A percentile compares a stretch with the other conserved stretches of the same genome.
Conservation (phyloP, 2,329 filamentous ascomycete species). For the Didymella lethalis region DNA sequence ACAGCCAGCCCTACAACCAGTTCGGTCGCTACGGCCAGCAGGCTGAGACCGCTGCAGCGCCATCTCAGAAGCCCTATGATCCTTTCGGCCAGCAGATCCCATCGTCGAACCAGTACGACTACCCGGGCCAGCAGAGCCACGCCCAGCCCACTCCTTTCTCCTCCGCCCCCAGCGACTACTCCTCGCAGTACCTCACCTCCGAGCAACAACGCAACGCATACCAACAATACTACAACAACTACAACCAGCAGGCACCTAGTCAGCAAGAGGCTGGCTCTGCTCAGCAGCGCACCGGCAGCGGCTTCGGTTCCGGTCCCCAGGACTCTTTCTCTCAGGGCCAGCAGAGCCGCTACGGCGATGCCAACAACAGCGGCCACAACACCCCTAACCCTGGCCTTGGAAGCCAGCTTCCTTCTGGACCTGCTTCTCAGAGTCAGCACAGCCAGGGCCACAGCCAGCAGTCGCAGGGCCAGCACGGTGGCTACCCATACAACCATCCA, state of each 20-base stretch:
- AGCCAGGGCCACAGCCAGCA: constrained; percentile 59
- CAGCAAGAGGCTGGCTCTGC: constrained; percentile 74
- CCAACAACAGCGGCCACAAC: constrained; percentile 86
- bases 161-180: constrained; percentile 80
- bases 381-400: constrained; percentile 82
- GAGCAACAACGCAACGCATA: constrained; percentile 79
- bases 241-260: constrained; percentile 61
- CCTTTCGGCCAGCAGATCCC: constrained; percentile 79
- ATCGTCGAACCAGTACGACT: constrained; percentile 58
- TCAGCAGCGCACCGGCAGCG: constrained; percentile 79
- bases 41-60: constrained; percentile 65
- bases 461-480: constrained; percentile 53
- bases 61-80: constrained; percentile 83
- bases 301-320: constrained; percentile 69
- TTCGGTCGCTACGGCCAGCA: constrained; percentile 75
- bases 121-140: constrained; percentile 61
- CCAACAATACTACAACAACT: constrained; percentile 69
- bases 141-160: constrained; percentile 71
- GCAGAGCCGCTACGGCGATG: constrained; percentile 77
- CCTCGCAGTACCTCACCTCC: constrained; percentile 79
- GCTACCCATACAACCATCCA: constrained; percentile 61
- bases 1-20: constrained; percentile 63
- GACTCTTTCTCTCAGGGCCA: constrained; percentile 71
- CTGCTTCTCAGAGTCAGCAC: constrained; percentile 52
- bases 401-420: constrained; percentile 59